Base-by-base conservation (phyloP, 2,329 filamentous ascomycete genomes). In the Diplodia seriata region DNA sequence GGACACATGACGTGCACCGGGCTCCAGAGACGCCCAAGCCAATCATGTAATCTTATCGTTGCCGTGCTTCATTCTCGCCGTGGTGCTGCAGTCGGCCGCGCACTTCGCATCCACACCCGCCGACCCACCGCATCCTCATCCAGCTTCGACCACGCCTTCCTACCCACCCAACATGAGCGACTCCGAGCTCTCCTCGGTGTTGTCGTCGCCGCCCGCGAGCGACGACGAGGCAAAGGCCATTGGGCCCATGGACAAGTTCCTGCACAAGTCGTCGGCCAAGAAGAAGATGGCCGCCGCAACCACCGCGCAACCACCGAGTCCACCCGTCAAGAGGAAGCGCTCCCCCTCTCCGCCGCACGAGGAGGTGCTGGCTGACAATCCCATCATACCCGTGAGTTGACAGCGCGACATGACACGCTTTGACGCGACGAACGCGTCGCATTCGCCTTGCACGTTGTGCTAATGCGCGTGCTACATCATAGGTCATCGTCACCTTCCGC, bases 401-500 rank as follows among this genome's bases (percentile, higher is more conserved):
- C 59, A 69, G 76, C 76, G 74, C 74, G 77, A 67, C 79, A 71
- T 70, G 73, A 76, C 79, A 75, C 78, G 78, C 80, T 74, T 47
- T 71, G 72, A 73, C 55, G 69, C 68, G 69, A 62, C 57, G 38
- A 50, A 63, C 61, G 56, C 64, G 49, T 66, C 66, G 38, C 54
- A 36, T 49, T 55, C 40, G 57, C 26, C 33, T 11, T 26, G 70
- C 68, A 68, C 72, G 36, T 61, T 64, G 54, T 50, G 74, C 76
- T 79, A 74, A 79, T 65, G 70, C 50, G 51, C 62, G 50, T 64
- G 67, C 72, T 75, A 75, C 73, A 73, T 72, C 69, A 55, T 76
- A 97, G 93, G 97, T 99, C 81, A 92, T 99, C 80, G 93, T 98
- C 73, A 97, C 97, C 92, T 99, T 98, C 81, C 89, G 94, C 79